A percentile compares a stretch with the other conserved stretches of the same genome.
phyloP scores from a whole-genome alignment of 78 protist genomes.

The Guillardia theta region DNA sequence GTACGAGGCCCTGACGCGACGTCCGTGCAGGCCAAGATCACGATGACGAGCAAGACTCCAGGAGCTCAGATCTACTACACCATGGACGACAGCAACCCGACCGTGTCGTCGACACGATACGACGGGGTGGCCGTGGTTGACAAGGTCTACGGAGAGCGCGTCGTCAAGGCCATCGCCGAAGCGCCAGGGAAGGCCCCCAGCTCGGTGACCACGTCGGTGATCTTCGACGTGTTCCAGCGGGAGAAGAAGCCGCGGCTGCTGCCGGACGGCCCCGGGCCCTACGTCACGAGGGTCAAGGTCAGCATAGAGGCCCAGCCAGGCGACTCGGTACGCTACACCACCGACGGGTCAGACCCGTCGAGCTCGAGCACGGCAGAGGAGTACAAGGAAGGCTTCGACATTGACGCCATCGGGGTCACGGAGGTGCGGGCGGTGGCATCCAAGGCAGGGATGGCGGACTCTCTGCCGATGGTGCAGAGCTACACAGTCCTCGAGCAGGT shows the following conservation, averaged over 20 bases:
- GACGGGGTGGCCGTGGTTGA: not conserved
- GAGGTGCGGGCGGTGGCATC: not conserved
- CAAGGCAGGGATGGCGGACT: not conserved
- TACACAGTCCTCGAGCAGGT: not conserved
- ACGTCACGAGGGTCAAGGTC: not conserved
- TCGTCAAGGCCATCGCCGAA: not conserved
- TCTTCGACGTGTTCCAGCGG: not conserved
- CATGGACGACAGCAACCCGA: not conserved
- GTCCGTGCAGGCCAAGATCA: not conserved
- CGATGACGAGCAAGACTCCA: not conserved
- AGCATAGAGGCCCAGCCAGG: not conserved
- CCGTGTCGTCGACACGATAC: not conserved
- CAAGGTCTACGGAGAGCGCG: not conserved
- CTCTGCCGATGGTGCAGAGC: not conserved
- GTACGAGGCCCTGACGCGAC: no score
- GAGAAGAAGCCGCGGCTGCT: not conserved
- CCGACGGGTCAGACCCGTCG: not conserved
- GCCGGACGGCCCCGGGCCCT: not conserved
- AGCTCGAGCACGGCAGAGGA: not conserved
- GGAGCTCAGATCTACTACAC: not conserved
- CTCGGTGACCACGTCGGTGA: not conserved
- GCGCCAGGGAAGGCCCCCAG: not conserved
- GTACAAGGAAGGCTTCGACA: not conserved
- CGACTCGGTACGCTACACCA: not conserved
- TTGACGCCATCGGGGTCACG: not conserved